Evolutionary conservation across 805 yeast species (phyloP).

Genomic region (Pichia heedii): DNA sequence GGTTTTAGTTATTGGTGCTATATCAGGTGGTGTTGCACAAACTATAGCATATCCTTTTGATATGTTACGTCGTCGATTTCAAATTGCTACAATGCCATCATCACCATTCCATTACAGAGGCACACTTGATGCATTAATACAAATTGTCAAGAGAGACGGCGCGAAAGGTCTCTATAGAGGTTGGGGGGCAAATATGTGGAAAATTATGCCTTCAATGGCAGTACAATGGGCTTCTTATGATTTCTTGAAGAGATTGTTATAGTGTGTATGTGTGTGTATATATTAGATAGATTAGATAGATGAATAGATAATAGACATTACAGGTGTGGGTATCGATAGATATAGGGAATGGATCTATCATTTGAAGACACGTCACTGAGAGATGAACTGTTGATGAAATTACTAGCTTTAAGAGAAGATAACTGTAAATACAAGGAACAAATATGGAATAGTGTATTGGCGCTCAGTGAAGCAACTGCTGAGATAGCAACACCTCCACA

Average conservation of each 20-base stretch:
- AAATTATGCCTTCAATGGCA: constrained; percentile 93
- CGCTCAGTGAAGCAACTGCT: background rate
- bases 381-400: background rate
- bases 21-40: constrained; percentile 85
- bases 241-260: background rate
- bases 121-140: constrained; percentile 61
- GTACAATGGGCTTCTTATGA: constrained; percentile 79
- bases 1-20: constrained; percentile 71
- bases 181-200: constrained; percentile 70
- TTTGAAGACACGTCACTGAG: background rate
- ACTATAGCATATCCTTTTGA: constrained; percentile 89
- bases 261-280: background rate
- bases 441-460: background rate
- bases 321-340: background rate
- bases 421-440: background rate
- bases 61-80: constrained; percentile 79
- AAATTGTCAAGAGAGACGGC: constrained; percentile 71
- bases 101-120: constrained; percentile 78
- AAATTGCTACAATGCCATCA: constrained; percentile 79
- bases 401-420: background rate
- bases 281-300: background rate
- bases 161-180: constrained; percentile 64
- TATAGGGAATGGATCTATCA: background rate
- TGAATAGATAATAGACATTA: background rate
- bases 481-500: background rate